A percentile compares a stretch with the other conserved stretches of the same genome.
Evolutionary conservation across 176 grass and related monocot genomes (phyloP).

Genomic region (Miscanthus lutarioriparius): DNA sequence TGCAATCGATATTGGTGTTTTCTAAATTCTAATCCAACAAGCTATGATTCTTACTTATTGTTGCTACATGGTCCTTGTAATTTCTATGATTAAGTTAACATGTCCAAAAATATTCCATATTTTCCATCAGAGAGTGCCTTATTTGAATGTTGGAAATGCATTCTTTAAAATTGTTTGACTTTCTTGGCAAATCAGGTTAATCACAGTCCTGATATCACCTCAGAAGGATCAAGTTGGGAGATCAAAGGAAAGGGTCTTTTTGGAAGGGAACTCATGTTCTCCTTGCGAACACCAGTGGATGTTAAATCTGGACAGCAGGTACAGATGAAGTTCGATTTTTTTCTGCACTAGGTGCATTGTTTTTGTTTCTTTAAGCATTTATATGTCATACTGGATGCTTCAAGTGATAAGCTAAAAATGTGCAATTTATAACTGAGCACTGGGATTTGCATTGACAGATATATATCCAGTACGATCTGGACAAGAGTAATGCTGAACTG

Average conservation of each 20-base stretch:
- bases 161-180: slow-evolving; percentile 19
- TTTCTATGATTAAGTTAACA: neutral
- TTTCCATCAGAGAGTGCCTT: neutral
- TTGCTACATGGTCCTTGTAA: neutral
- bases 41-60: neutral
- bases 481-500: slow-evolving; percentile 93
- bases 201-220: slow-evolving; percentile 60
- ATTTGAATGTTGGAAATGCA: neutral
- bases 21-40: neutral
- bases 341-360: neutral
- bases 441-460: slow-evolving; percentile 51
- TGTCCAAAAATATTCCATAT: neutral
- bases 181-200: slow-evolving; percentile 69
- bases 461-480: slow-evolving; percentile 77
- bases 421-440: slow-evolving; percentile 15
- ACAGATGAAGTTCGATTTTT: slow-evolving; percentile 2
- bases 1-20: neutral
- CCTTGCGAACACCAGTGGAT: slow-evolving; percentile 56
- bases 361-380: neutral
- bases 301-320: slow-evolving; percentile 90
- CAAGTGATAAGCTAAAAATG: slow-evolving; percentile 17
- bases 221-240: slow-evolving; percentile 78
- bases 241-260: slow-evolving; percentile 92
- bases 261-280: slow-evolving; percentile 69
- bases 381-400: neutral